These are phyloP conservation scores for Boletus rubropictus DNA, from an alignment of 768 basidiomycete species.

Conservation along the genomic window DNA sequence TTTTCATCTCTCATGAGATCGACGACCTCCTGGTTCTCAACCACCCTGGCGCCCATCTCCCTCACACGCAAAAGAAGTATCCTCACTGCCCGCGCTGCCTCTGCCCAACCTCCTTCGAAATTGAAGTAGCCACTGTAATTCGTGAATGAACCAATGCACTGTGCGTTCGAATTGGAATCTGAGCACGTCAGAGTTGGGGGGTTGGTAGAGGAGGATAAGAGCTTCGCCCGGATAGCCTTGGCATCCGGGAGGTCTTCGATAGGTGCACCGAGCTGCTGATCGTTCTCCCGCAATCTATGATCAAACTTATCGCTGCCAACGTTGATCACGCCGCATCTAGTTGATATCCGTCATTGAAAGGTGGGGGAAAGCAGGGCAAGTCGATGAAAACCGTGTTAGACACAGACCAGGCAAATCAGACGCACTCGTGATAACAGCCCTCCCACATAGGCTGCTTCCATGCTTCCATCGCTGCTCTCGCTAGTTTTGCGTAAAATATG, in stretches of 20 bases:
- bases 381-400: neutral
- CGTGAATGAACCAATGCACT: slow-evolving; percentile 15
- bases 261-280: slow-evolving; percentile 49
- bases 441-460: slow-evolving; percentile 74
- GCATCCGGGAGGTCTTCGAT: slow-evolving; percentile 30
- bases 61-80: slow-evolving; percentile 50
- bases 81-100: slow-evolving; percentile 62
- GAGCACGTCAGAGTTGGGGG: neutral
- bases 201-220: slow-evolving; percentile 13
- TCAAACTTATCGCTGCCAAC: slow-evolving; percentile 36
- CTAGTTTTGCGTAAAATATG: slow-evolving; percentile 60
- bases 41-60: slow-evolving; percentile 54
- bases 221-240: slow-evolving; percentile 12
- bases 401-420: slow-evolving; percentile 12
- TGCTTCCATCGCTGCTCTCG: slow-evolving; percentile 65
- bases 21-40: slow-evolving; percentile 53
- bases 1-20: slow-evolving; percentile 37
- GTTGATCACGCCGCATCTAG: slow-evolving; percentile 27
- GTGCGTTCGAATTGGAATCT: neutral
- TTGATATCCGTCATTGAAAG: neutral
- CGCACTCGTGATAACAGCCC: slow-evolving; percentile 80
- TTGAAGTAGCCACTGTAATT: slow-evolving; percentile 59
- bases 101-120: slow-evolving; percentile 77
- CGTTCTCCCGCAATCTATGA: slow-evolving; percentile 56
- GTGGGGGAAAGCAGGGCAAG: neutral